These are phyloP conservation scores for Tribonema minus DNA, from an alignment of 108 stramenopile genomes.

Conservation along the genomic window DNA sequence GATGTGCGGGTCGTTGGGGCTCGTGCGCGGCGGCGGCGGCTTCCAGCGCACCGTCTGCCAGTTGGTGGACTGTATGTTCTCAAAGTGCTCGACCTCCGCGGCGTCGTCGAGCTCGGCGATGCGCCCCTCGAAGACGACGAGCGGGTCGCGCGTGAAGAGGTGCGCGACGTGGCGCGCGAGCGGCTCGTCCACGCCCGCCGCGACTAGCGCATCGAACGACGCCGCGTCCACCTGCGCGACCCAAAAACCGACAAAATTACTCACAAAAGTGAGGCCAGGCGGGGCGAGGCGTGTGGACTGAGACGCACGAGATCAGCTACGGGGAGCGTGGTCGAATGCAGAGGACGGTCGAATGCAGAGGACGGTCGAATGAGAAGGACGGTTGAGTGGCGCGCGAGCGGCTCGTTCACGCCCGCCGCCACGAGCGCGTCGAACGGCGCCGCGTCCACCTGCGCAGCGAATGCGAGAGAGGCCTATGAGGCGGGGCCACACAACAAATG, in stretches of 20 bases:
- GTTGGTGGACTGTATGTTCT: constrained; percentile 95
- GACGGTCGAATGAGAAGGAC: constrained; percentile 86
- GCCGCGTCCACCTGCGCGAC: not conserved
- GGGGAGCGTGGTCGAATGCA: no score
- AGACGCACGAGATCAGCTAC: no score
- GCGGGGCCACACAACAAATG: no score
- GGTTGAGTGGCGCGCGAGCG: constrained; percentile 86
- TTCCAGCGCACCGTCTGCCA: constrained; percentile 99
- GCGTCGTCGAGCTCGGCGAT: constrained; percentile 61
- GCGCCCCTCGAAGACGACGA: constrained; percentile 88
- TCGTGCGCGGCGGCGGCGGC: constrained; percentile 79
- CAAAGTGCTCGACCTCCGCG: constrained; percentile 76
- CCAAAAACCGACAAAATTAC: no score
- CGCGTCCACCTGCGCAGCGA: not conserved
- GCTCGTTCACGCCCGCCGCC: constrained; percentile 78
- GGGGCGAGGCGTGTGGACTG: no score
- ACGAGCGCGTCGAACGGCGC: constrained; percentile 49
- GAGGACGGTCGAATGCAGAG: no score
- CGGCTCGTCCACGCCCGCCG: constrained; percentile 78
- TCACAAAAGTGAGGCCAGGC: no score
- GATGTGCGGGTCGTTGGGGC: constrained; percentile 85
- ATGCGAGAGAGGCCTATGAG: no score
- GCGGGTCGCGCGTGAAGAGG: constrained; percentile 89
- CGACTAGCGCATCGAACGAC: constrained; percentile 53
- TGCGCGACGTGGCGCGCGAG: constrained; percentile 91